These are phyloP conservation scores for Suillus paluster DNA, from an alignment of 768 basidiomycete genomes.

Conservation along the genomic window DNA sequence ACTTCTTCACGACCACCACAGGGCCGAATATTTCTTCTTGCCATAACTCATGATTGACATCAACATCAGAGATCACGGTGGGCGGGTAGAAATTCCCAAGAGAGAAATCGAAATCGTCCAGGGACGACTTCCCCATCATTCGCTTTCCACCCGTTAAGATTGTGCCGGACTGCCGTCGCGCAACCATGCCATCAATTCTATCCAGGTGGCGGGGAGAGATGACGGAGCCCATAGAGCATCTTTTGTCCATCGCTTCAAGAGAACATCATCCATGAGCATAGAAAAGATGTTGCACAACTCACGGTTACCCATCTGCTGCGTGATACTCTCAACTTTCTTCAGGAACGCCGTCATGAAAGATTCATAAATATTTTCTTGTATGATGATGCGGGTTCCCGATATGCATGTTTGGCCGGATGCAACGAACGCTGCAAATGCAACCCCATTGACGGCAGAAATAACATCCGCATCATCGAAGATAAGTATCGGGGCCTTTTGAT, in stretches of 20 bases:
- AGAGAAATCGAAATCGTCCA: conserved; percentile 77
- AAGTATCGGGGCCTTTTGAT: conserved; percentile 71
- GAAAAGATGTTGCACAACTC: conserved; percentile 30
- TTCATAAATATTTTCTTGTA: conserved; percentile 74
- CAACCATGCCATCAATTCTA: conserved; percentile 63
- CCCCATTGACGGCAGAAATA: conserved; percentile 76
- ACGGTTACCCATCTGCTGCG: conserved; percentile 80
- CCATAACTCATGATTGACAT: conserved; percentile 68
- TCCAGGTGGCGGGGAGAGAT: conserved; percentile 69
- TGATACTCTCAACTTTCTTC: conserved; percentile 64
- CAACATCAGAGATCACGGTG: conserved; percentile 69
- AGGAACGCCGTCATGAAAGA: conserved; percentile 66
- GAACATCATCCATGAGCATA: background rate
- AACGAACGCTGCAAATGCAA: conserved; percentile 82
- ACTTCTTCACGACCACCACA: conserved; percentile 70
- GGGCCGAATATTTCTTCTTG: conserved; percentile 87
- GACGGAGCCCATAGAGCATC: conserved; percentile 79
- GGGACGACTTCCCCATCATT: conserved; percentile 60
- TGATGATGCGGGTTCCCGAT: conserved; percentile 84
- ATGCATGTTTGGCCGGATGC: conserved; percentile 92
- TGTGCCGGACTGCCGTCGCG: conserved; percentile 48
- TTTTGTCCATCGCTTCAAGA: conserved; percentile 63
- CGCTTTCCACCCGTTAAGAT: conserved; percentile 68
- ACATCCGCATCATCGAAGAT: conserved; percentile 82
- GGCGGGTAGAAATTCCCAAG: conserved; percentile 80